A percentile compares a stretch with the other conserved stretches of the same genome.
phyloP scores from a whole-genome alignment of 805 yeast genomes.

The Kuraishia capsulata region DNA sequence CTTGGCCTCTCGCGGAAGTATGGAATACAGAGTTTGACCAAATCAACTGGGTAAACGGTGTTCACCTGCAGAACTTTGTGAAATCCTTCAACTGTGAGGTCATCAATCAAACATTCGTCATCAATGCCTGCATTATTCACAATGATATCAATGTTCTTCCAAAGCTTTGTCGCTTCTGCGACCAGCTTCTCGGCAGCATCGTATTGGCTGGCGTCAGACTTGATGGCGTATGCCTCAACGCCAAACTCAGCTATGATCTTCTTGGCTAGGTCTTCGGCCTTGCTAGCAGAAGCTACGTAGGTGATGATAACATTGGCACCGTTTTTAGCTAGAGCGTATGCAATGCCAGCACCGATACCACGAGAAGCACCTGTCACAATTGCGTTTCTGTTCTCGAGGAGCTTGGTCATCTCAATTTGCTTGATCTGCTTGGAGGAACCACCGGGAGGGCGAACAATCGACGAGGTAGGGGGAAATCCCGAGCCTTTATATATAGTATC shows the following conservation, averaged over 20 bases:
- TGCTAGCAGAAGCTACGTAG: conserved; percentile 4
- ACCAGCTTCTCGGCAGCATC: conserved; percentile 4
- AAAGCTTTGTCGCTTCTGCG: conserved; percentile 3
- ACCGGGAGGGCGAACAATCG: neutral
- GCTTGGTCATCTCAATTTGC: neutral
- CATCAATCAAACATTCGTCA: conserved; percentile 5
- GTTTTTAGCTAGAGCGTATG: conserved; percentile 8
- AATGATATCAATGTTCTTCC: conserved; percentile 8
- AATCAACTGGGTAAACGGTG: conserved; percentile 4
- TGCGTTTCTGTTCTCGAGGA: conserved; percentile 4
- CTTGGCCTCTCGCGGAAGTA: conserved; percentile 8
- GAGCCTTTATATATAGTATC: neutral
- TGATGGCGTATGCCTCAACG: conserved; percentile 6
- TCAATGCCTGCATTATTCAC: conserved; percentile 13
- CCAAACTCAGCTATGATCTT: conserved; percentile 3
- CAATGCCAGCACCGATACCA: conserved; percentile 12
- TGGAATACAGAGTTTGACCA: conserved; percentile 6
- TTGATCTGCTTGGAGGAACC: neutral
- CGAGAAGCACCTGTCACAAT: conserved; percentile 12
- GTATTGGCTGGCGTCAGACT: conserved; percentile 5
- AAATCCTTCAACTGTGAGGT: conserved; percentile 4
- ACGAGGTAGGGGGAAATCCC: neutral
- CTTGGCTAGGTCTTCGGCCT: conserved; percentile 4
- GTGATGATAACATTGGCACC: conserved; percentile 11
- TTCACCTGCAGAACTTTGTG: conserved; percentile 7